Evolutionary conservation across 169 alveolate genomes (phyloP), one percentile per base, ranked within the genome.

Genomic region (Theileria luwenshuni): DNA sequence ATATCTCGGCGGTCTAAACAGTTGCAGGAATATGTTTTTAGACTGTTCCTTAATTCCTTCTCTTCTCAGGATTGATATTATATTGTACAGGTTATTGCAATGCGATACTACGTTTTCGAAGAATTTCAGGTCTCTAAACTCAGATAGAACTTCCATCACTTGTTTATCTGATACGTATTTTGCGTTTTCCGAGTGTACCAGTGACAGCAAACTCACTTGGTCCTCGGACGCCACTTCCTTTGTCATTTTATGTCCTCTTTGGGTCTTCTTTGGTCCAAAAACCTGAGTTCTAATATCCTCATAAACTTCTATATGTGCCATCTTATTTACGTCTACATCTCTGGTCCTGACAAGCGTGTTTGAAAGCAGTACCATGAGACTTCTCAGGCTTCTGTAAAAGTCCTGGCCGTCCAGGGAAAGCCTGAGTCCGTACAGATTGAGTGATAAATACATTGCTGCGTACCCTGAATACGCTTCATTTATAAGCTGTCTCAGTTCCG

Each of bases 401-500:
- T 65, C 69, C 27, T 28, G 17, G 41, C 48, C 35, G 27, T 41
- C 49, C 0, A 32, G 42, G 3, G 62, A 3, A 0, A 30, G 63
- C 28, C 0, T 45, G 10, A 13, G 25, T 33, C 41, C 41, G 38
- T 30, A n/a, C 27, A 42, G 49, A 21, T 76, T 76, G 30, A 63
- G 61, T 21, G 72, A 51, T 10, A 76, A 0, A 64, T 76, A 76
- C 30, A 76, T 15, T 30, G 73, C 76, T 17, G 85, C 69, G 54
- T 76, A 76, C 1, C 64, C 28, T 3, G 58, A 10, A 32, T 76
- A 76, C 27, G 35, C 64, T 12, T 65, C 51, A 32, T 64, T 17
- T 19, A 76, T 2, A 7, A 72, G 35, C 8, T 32, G 47, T 25
- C 85, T 30, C 10, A 76, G 5, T 65, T 51, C 71, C 2, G 10